Base-by-base conservation (phyloP, 495 filamentous ascomycete genomes). In the Lasiosphaeriaceae sp. region DNA sequence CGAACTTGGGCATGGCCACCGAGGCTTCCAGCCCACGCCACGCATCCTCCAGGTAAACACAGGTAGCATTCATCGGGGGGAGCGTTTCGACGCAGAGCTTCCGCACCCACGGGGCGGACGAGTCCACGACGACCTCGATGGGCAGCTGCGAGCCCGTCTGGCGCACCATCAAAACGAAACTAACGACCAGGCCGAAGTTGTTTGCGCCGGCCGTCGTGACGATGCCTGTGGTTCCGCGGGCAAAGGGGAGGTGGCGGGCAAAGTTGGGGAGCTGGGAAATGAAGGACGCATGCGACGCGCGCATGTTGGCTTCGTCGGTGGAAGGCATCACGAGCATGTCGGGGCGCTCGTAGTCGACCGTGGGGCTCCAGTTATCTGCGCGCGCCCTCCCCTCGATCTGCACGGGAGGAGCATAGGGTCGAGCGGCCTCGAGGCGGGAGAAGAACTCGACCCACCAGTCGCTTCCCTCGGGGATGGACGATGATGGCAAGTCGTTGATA, bases 51-150 rank as follows among this genome's bases (percentile, higher is more conserved):
- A 70, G 11, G 31, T 60, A 50, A 17, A 84, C 49, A 62, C 84
- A 87, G 35, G 66, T 70, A 5, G 80, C 82, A 56, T 78, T 74
- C 24, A 83, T 66, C 6, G 65, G 53, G 12, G 79, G 79, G 2
- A 87, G 72, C 5, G 79, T 64, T 0, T 68, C 63, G 11, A 80
- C 70, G 70, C 84, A 87, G 11, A 87, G 62, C 6, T 68, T 54
- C 20, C 74, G 68, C 51, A 85, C 76, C 54, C 81, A 82, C 50
- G 81, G 77, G 9, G 62, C 58, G 11, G 68, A 50, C 21, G 77
- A 73, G 54, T 80, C 77, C 64, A 86, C 71, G 47, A 80, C 83
- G 11, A 86, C 74, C 63, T 87, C 76, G 1, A 85, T 78, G 6
- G 82, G 83, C 19, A 87, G 63, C 0, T 57, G 75, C 8, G 78